Conservation (phyloP, 208 protist species). For the Tritrichomonas musculus region DNA sequence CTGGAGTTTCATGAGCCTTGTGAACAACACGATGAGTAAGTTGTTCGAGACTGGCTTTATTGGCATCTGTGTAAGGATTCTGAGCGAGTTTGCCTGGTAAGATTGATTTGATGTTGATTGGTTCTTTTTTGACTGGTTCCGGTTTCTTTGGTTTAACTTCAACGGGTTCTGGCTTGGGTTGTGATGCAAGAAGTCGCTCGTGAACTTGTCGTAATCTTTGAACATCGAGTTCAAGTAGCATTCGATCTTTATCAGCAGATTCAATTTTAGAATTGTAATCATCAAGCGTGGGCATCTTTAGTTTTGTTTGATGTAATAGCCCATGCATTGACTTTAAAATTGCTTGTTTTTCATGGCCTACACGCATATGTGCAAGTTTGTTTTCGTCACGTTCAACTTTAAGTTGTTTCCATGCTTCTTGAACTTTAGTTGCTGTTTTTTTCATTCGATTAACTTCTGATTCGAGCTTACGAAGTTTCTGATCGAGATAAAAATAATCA, state of each 20-base stretch:
- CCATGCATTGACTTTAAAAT: background rate
- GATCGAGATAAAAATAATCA: slow-evolving; percentile 26
- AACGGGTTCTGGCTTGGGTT: background rate
- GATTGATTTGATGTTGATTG: background rate
- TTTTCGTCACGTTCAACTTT: background rate
- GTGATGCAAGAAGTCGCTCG: slow-evolving; percentile 8
- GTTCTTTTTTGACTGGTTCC: background rate
- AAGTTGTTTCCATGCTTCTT: background rate
- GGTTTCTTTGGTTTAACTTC: slow-evolving; percentile 25
- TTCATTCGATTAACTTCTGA: background rate
- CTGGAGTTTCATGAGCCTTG: background rate
- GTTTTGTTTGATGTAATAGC: background rate
- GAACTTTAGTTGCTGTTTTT: background rate
- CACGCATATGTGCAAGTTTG: slow-evolving; percentile 21
- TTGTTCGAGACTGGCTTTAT: background rate
- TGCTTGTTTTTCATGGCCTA: slow-evolving; percentile 12
- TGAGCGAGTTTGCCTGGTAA: background rate
- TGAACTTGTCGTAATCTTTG: background rate
- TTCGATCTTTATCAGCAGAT: slow-evolving; percentile 22
- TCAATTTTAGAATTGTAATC: background rate
- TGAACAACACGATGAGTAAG: slow-evolving; percentile 7
- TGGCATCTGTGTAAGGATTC: background rate
- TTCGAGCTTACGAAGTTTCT: slow-evolving; percentile 8
- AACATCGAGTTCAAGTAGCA: slow-evolving; percentile 1
- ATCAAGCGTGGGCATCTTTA: slow-evolving; percentile 12